These are phyloP conservation scores for Lathyrus tuberosus DNA, from an alignment of 306 rosid species.

Conservation along the genomic window DNA sequence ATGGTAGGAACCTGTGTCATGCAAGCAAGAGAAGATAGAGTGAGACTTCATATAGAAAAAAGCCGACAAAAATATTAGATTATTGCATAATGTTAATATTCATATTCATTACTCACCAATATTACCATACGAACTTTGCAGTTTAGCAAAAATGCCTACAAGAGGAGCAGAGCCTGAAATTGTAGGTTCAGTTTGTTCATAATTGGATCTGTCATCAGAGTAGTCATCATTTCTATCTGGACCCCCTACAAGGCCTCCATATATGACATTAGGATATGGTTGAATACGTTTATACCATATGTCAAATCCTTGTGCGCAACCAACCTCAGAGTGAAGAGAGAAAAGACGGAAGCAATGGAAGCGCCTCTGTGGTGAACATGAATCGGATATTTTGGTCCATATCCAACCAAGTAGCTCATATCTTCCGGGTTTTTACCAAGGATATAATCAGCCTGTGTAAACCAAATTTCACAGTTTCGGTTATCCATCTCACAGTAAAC, in stretches of 20 bases:
- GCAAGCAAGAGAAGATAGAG: no score
- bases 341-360: constrained; percentile 64
- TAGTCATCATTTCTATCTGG: constrained; percentile 67
- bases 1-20: no score
- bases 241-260: constrained; percentile 87
- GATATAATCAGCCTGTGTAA: constrained; percentile 69
- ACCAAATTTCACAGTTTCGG: constrained; percentile 17
- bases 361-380: constrained; percentile 87
- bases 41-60: no score
- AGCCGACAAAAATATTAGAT: background rate
- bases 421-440: constrained; percentile 78
- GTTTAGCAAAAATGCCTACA: no score
- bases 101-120: no score
- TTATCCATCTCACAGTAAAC: background rate
- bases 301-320: constrained; percentile 82
- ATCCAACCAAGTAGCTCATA: constrained; percentile 79
- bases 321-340: constrained; percentile 48
- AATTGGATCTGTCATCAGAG: constrained; percentile 70
- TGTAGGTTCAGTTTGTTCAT: constrained; percentile 91
- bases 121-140: no score
- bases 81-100: no score
- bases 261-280: constrained; percentile 67
- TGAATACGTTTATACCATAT: constrained; percentile 59
- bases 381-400: constrained; percentile 66
- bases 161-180: no score